Conservation (phyloP, 257 asterid species). For the Solanum tarijense region DNA sequence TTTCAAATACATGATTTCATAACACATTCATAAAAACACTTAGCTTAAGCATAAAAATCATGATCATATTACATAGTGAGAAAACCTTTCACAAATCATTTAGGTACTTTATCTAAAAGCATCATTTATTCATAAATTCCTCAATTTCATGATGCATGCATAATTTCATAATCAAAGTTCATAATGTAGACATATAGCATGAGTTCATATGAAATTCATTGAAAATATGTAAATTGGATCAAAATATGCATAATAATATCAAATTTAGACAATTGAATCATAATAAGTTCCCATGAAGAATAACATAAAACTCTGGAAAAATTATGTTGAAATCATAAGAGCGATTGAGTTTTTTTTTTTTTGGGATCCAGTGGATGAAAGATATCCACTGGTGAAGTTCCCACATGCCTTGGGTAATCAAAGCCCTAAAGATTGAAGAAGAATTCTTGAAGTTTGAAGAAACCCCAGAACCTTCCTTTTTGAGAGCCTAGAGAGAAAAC, state of each 20-base stretch:
- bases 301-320: neutral
- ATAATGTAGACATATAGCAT: neutral
- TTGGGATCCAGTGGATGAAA: neutral
- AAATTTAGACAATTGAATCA: neutral
- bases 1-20: neutral
- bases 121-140: neutral
- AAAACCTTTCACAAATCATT: neutral
- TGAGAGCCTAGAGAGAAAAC: neutral
- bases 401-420: neutral
- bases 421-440: neutral
- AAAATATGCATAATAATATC: neutral
- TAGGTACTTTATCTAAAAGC: neutral
- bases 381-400: neutral
- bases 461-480: neutral
- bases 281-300: neutral
- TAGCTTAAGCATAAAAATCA: neutral
- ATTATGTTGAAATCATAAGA: neutral
- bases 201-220: neutral
- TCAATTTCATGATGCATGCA: neutral
- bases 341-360: neutral
- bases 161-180: no score
- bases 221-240: neutral
- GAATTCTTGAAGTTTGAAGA: neutral
- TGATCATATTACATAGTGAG: neutral
- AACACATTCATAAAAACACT: neutral